Evolutionary conservation across 176 grass and related monocot species (phyloP).

Genomic region (Lolium multiflorum): DNA sequence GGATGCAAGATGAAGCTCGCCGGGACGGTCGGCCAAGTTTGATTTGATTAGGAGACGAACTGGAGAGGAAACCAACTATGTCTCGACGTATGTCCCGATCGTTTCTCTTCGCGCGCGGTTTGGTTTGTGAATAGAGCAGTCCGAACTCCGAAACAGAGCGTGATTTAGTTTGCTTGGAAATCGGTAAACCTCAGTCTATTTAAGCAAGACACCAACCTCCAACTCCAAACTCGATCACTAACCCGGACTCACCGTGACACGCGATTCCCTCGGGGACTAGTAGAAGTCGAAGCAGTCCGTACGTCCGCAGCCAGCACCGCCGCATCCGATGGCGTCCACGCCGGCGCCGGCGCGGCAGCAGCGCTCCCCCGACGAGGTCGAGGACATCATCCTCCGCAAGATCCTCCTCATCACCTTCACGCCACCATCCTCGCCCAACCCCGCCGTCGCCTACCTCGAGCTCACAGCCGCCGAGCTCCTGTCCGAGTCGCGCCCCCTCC

Average conservation of each 20-base stretch:
- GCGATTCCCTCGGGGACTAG: slow-evolving; percentile 29
- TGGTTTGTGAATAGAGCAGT: too few species aligned
- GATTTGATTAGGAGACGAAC: too few species aligned
- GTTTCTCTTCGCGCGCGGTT: too few species aligned
- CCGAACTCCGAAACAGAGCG: too few species aligned
- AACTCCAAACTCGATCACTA: neutral
- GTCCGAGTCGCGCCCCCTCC: slow-evolving; percentile 80
- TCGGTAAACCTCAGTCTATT: too few species aligned
- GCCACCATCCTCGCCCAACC: slow-evolving; percentile 10
- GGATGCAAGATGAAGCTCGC: too few species aligned
- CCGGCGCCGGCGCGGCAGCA: slow-evolving; percentile 66
- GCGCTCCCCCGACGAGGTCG: slow-evolving; percentile 39
- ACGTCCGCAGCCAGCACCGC: neutral
- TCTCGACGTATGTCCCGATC: too few species aligned
- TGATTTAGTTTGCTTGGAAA: too few species aligned
- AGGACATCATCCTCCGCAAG: too few species aligned
- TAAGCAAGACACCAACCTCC: neutral
- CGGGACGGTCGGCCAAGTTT: too few species aligned
- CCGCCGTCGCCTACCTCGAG: slow-evolving; percentile 75
- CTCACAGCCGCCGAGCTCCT: slow-evolving; percentile 94
- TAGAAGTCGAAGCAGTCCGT: slow-evolving; percentile 12
- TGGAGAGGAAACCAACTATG: too few species aligned
- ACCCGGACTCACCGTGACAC: neutral
- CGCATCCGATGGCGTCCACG: slow-evolving; percentile 46
- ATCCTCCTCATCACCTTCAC: too few species aligned